These are phyloP conservation scores for Brassica rapa DNA, from an alignment of 345 rosid species.

Conservation along the genomic window DNA sequence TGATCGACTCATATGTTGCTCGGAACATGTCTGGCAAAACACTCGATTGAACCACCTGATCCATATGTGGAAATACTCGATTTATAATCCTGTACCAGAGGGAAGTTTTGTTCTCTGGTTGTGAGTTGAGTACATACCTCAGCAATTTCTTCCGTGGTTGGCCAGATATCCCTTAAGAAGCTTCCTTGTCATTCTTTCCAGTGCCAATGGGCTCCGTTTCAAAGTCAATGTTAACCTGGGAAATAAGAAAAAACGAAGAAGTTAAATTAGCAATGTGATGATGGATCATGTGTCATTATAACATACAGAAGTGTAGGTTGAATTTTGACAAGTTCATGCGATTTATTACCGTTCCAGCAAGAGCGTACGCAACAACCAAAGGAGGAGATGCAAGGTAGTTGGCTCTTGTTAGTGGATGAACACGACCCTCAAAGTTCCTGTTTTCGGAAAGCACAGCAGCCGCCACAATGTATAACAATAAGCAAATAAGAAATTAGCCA, in stretches of 20 bases:
- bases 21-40: constrained; percentile 90
- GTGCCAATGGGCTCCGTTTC: constrained; percentile 73
- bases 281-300: not conserved
- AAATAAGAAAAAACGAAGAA: not conserved
- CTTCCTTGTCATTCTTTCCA: constrained; percentile 67
- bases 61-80: constrained; percentile 2
- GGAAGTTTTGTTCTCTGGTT: not conserved
- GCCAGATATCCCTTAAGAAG: constrained; percentile 84
- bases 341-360: constrained; percentile 79
- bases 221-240: constrained; percentile 76
- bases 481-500: constrained; percentile 13
- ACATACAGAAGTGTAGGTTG: not conserved
- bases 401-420: constrained; percentile 89
- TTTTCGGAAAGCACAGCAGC: constrained; percentile 94
- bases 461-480: constrained; percentile 73
- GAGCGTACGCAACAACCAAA: constrained; percentile 93
- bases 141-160: constrained; percentile 83
- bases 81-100: constrained; percentile 11
- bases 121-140: constrained; percentile 44
- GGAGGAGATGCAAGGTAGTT: constrained; percentile 97
- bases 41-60: constrained; percentile 77
- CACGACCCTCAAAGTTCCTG: constrained; percentile 92
- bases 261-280: not conserved
- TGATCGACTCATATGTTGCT: constrained; percentile 83
- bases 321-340: not conserved